phyloP scores from a whole-genome alignment of 2,329 filamentous ascomycete genomes.

The Elsinoe australis region DNA sequence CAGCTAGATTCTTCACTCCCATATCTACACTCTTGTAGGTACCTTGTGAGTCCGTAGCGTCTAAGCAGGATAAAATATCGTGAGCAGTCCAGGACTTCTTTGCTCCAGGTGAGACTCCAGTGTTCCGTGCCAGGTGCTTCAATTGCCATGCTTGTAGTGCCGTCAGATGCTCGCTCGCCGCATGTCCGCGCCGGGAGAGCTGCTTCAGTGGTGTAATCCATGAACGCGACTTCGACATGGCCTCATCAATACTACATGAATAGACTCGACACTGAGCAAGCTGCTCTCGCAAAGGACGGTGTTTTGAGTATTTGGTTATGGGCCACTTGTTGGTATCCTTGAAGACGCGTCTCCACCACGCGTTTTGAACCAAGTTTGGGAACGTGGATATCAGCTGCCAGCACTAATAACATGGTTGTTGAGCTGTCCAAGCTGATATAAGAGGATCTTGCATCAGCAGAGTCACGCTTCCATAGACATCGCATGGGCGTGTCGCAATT shows the following conservation, averaged over 20 bases:
- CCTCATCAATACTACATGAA: background rate
- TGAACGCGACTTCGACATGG: background rate
- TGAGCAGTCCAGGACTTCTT: slow-evolving; percentile 42
- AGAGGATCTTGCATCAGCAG: too few relatives aligned
- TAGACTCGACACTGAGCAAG: too few relatives aligned
- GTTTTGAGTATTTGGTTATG: too few relatives aligned
- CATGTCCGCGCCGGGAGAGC: background rate
- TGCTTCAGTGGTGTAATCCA: background rate
- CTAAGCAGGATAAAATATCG: slow-evolving; percentile 37
- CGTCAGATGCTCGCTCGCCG: slow-evolving; percentile 28
- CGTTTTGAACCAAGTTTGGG: too few relatives aligned
- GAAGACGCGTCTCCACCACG: too few relatives aligned
- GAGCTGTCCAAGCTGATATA: too few relatives aligned
- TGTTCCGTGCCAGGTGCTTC: slow-evolving; percentile 52
- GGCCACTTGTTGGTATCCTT: too few relatives aligned
- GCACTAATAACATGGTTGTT: too few relatives aligned
- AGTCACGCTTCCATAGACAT: too few relatives aligned
- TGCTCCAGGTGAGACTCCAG: slow-evolving; percentile 55
- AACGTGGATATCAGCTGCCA: too few relatives aligned
- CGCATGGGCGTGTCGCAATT: too few relatives aligned
- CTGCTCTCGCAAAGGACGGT: too few relatives aligned
- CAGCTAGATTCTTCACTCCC: slow-evolving; percentile 75
- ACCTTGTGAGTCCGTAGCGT: slow-evolving; percentile 29
- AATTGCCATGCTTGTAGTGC: slow-evolving; percentile 47
- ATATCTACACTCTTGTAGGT: slow-evolving; percentile 65